A percentile compares a stretch with the other conserved stretches of the same genome.
Evolutionary conservation across 441 rosid genomes (phyloP).

Genomic region (Pelargonium cotyledonis): DNA sequence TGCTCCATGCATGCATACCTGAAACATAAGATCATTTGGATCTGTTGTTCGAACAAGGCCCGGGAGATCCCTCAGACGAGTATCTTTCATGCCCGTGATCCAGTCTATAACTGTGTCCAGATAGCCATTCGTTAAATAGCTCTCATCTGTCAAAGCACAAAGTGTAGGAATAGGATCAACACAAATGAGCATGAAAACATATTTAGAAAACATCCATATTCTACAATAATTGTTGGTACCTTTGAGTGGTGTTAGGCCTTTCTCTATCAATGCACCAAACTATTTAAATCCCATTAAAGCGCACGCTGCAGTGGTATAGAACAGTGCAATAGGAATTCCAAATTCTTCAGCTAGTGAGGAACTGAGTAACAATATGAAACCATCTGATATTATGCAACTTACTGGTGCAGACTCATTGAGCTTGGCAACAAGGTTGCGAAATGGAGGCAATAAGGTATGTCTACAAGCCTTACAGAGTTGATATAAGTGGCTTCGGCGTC

Average conservation of each 20-base stretch:
- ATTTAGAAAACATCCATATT: too few species aligned
- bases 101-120: slow-evolving; percentile 9
- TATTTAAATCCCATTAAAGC: not conserved
- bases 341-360: slow-evolving; percentile 20
- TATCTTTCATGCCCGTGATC: slow-evolving; percentile 6
- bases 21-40: not conserved
- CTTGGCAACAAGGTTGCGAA: too few species aligned
- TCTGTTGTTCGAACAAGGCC: not conserved
- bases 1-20: not conserved
- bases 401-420: slow-evolving; percentile 25
- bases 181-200: too few species aligned
- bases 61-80: slow-evolving; percentile 1
- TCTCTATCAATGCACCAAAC: not conserved
- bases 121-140: slow-evolving; percentile 1
- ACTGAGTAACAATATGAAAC: slow-evolving; percentile 17
- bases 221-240: too few species aligned
- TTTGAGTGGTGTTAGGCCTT: not conserved
- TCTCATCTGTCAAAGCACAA: slow-evolving; percentile 7
- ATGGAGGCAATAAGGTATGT: slow-evolving; percentile 25
- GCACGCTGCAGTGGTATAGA: not conserved
- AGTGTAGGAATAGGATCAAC: too few species aligned
- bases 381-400: slow-evolving; percentile 24
- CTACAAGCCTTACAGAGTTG: too few species aligned
- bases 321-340: slow-evolving; percentile 21
- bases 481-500: too few species aligned